Evolutionary conservation across 2,329 filamentous ascomycete species (phyloP), one percentile per base, ranked within the genome.

Genomic region (Myriangium duriaei): DNA sequence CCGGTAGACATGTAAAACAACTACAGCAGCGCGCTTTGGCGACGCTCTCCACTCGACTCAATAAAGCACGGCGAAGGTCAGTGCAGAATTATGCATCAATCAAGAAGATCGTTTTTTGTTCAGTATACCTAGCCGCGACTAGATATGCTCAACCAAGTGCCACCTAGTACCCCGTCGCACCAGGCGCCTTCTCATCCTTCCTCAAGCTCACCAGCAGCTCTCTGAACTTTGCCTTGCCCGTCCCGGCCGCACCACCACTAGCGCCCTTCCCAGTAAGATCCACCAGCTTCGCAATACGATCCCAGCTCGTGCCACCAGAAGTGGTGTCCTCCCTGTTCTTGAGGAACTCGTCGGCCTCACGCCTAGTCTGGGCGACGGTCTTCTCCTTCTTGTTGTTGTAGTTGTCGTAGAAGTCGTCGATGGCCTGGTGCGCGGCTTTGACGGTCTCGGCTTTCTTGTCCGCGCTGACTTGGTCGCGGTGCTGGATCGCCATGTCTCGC

Each of bases 341-440:
- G 32, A 96, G 66, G 62, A 96, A 98, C 56, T 94, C 78, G 54
- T 96, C 88, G 5, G 88, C 91, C 51, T 98, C 91, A 59, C 82
- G 81, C 52, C 80, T 76, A 40, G 88, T 91, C 67, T 93, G 84
- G 14, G 80, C 71, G 49, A 95, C 80, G 42, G 74, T 76, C 72
- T 96, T 96, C 60, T 98, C 91, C 60, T 91, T 88, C 68, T 95
- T 94, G 61, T 81, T 79, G 68, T 96, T 96, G 70, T 98, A 98
- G 64, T 94, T 95, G 57, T 95, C 87, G 69, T 98, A 98, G 65
- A 96, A 98, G 59, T 95, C 91, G 59, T 98, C 91, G 47, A 98
- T 93, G 60, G 92, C 91, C 58, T 87, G 74, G 56, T 86, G 85
- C 9, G 91, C 91, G 50, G 91, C 85, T 58, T 84, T 77, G 56